Evolutionary conservation across 164 flowering plant species (phyloP).

Genomic region (Kingdonia uniflora): DNA sequence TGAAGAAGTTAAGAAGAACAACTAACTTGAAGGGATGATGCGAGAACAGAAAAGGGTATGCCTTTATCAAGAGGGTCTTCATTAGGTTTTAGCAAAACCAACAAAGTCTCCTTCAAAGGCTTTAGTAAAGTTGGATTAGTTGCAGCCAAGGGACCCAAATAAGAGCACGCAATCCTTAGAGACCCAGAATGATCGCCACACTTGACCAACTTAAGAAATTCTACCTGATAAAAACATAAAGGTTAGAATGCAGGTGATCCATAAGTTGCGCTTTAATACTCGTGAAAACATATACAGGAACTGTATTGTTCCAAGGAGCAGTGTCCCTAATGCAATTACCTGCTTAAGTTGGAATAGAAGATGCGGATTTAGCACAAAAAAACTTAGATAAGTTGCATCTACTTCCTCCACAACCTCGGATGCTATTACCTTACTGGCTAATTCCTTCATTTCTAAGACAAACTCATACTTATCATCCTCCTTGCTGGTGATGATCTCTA

Average conservation of each 20-base stretch:
- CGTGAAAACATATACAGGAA: no score
- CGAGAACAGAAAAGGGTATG: constrained; percentile 63
- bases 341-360: constrained; percentile 84
- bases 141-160: constrained; percentile 87
- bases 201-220: constrained; percentile 79
- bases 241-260: no score
- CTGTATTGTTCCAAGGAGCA: no score
- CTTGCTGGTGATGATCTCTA: constrained; percentile 12
- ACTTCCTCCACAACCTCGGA: constrained; percentile 86
- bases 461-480: constrained; percentile 55
- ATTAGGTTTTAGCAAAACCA: constrained; percentile 61
- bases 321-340: constrained; percentile 41
- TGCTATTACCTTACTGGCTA: constrained; percentile 75
- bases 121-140: constrained; percentile 61
- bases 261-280: no score
- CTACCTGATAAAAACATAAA: constrained; percentile 46
- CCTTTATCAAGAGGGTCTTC: constrained; percentile 46
- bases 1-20: no score
- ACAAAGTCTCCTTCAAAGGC: constrained; percentile 86
- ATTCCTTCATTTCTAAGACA: constrained; percentile 67
- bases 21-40: constrained; percentile 86
- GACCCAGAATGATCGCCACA: constrained; percentile 72
- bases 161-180: constrained; percentile 65
- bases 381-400: constrained; percentile 56
- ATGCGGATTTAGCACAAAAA: constrained; percentile 62